Evolutionary conservation across 495 filamentous ascomycete genomes (phyloP), one percentile per base, ranked within the genome.

Genomic region (Penicillium goetzii): DNA sequence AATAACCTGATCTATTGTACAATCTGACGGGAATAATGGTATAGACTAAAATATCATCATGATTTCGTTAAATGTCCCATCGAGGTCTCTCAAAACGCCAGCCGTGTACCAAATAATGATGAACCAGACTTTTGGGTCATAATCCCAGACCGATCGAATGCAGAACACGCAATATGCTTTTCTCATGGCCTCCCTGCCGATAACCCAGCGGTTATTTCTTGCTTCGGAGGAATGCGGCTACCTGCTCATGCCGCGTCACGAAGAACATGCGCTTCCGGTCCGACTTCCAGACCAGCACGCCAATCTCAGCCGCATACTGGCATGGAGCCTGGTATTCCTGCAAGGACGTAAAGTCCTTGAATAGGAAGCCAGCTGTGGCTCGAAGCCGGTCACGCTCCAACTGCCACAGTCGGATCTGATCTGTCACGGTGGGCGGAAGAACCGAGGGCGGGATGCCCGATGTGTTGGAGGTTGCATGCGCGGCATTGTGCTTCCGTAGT

Each of bases 391-490:
- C 96, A 33, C 92, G 90, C 73, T 99, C 96, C 56, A 97, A 89
- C 79, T 99, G 95, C 95, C 95, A 99, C 11, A 99, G 84, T 7
- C 93, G 83, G 63, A 99, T 97, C 79, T 99, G 95, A 80, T 99
- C 95, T 45, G 97, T 91, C 28, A 99, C 96, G 0, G 96, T 98
- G 3, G 95, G 92, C 2, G 96, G 95, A 2, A 98, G 81, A 9
- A 97, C 80, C 17, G 90, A 88, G 11, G 66, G 74, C 2, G 70
- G 74, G 15, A 80, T 64, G 2, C 78, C 74, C 5, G 75, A 61
- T 26, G 70, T 68, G 58, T 72, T 80, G 8, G 72, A 69, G 25
- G 76, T 76, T 19, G 83, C 79, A 10, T 85, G 78, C 55, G 72
- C 75, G 3, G 78, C 74, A 19, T 83, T 83, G 59, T 84, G 80